phyloP scores from a whole-genome alignment of 2,329 filamentous ascomycete species.

The Fusarium sambucinum region DNA sequence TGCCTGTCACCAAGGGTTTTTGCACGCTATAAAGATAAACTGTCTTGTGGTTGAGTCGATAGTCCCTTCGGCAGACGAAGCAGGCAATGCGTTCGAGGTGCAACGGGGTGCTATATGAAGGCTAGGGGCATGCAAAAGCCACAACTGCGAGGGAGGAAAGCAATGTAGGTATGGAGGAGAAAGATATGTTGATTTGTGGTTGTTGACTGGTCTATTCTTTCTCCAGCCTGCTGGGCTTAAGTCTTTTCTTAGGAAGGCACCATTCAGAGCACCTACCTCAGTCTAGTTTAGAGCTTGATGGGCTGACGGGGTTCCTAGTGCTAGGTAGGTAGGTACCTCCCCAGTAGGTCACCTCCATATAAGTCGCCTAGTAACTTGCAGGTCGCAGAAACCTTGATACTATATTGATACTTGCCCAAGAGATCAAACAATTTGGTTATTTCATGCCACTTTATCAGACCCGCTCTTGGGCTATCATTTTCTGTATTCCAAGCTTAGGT shows the following conservation, averaged over 20 bases:
- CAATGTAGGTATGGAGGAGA: neutral
- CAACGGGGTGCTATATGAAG: constrained; percentile 11
- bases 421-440: neutral
- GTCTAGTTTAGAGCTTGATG: constrained; percentile 15
- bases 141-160: constrained; percentile 24
- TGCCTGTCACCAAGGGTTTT: constrained; percentile 18
- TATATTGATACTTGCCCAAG: neutral
- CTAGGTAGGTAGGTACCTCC: neutral
- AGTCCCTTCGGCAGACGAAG: constrained; percentile 14
- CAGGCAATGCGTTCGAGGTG: constrained; percentile 23
- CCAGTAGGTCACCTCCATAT: neutral
- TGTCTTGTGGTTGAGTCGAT: neutral
- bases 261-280: neutral
- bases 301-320: constrained; percentile 18
- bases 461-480: neutral
- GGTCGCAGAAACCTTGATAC: neutral
- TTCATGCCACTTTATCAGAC: neutral
- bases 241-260: constrained; percentile 26
- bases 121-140: constrained; percentile 15
- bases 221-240: constrained; percentile 24
- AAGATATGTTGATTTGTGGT: constrained; percentile 15
- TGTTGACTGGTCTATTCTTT: constrained; percentile 27
- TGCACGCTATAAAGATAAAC: neutral
- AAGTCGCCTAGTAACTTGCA: neutral
- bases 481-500: neutral